Base-by-base conservation (phyloP, 2,329 filamentous ascomycete genomes). In the Lasiodiplodia theobromae region DNA sequence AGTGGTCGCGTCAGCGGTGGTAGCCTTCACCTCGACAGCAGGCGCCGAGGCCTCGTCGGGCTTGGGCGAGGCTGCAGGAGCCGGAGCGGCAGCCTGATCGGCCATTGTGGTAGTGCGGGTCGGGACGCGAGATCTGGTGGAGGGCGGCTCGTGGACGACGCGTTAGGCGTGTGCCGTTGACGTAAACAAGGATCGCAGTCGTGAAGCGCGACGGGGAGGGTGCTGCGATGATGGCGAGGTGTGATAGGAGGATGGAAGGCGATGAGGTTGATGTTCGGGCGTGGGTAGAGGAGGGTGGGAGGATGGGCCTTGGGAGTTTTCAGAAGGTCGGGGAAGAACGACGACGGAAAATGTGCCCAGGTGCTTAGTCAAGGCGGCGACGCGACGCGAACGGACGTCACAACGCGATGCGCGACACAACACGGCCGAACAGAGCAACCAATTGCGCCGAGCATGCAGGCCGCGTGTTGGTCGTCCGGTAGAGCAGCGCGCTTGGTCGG, bases 31-130 rank as follows among this genome's bases (percentile, higher is more conserved):
- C 47, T 78, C 75, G 56, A 73, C 70, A 58, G 74, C 66, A 74
- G 76, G 76, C 74, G 76, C 75, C 64, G 75, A 57, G 70, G 75
- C 72, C 51, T 78, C 76, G 16, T 73, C 70, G 51, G 71, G 60
- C 72, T 76, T 77, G 16, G 73, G 69, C 49, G 73, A 71, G 67
- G 78, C 76, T 69, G 69, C 70, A 52, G 73, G 52, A 68, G 72
- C 72, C 60, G 75, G 71, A 71, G 76, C 68, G 70, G 71, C 76
- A 68, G 73, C 71, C 70, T 76, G 74, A 70, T 80, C 78, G 68
- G 78, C 77, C 78, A 80, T 80, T 74, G 75, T 75, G 56, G 66
- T 68, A 57, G 71, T 72, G 71, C 72, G 72, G 73, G 74, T 78
- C 70, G 73, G 74, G 71, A 76, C 75, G 76, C 77, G 73, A 57